Evolutionary conservation across 371 early-diverging fungal species (phyloP).

Genomic region (Cokeromyces recurvatus): DNA sequence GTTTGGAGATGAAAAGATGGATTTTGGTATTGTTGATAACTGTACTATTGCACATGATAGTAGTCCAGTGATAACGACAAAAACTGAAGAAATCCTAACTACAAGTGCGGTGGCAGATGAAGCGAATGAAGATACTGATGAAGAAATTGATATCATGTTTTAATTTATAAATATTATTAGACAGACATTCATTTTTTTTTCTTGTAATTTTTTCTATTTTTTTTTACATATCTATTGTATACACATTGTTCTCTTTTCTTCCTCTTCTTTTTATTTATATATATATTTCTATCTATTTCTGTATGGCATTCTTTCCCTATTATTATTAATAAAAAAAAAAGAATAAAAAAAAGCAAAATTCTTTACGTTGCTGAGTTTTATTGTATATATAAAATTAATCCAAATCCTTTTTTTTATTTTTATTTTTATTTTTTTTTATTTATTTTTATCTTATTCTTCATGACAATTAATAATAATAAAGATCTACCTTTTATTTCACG

Average conservation of each 20-base stretch:
- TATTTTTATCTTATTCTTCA: constrained; percentile 1
- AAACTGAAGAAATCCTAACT: constrained; percentile 4
- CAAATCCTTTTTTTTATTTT: too few species aligned
- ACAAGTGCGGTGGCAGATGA: constrained; percentile 2
- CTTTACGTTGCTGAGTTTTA: too few species aligned
- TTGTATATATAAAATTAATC: too few species aligned
- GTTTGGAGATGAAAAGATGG: constrained; percentile 41
- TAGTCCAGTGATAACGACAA: constrained; percentile 1
- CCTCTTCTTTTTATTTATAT: too few species aligned
- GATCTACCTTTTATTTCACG: constrained; percentile 44
- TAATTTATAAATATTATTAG: not conserved
- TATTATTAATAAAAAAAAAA: too few species aligned
- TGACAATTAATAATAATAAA: not conserved
- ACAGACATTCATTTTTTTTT: not conserved
- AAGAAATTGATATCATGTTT: constrained; percentile 30
- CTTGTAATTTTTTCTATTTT: not conserved
- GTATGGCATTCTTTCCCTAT: too few species aligned
- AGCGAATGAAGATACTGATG: constrained; percentile 16
- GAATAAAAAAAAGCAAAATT: too few species aligned
- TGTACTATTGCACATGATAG: constrained; percentile 34
- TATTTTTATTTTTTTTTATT: too few species aligned
- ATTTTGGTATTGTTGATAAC: constrained; percentile 36
- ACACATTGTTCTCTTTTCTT: constrained; percentile 1
- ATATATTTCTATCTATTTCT: too few species aligned
- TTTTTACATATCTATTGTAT: constrained; percentile 1